Conservation (phyloP, 2,329 filamentous ascomycete species). For the Hypoxylon sp. region DNA sequence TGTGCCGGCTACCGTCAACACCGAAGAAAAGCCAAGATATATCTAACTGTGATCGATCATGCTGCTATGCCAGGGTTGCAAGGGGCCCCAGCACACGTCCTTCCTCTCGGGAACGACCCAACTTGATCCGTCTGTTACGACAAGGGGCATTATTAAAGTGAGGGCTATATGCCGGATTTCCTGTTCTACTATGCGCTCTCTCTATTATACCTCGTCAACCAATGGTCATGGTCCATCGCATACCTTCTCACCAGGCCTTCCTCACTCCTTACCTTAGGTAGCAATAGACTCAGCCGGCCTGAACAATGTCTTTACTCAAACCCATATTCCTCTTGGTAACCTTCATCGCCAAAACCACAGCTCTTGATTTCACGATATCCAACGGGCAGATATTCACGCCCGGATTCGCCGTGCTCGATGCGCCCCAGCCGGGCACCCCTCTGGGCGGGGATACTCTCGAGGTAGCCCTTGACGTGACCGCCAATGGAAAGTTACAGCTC, state of each 20-base stretch:
- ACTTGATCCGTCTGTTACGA: constrained; percentile 1
- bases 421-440: constrained; percentile 70
- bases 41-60: constrained; percentile 2
- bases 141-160: constrained; percentile 5
- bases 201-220: neutral
- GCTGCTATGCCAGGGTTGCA: constrained; percentile 12
- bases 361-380: constrained; percentile 62
- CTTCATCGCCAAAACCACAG: constrained; percentile 42
- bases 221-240: constrained; percentile 14
- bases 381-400: constrained; percentile 75
- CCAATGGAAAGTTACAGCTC: constrained; percentile 68
- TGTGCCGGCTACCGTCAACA: no score
- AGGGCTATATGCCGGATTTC: constrained; percentile 5
- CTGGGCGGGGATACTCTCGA: constrained; percentile 69
- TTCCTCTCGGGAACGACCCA: constrained; percentile 1
- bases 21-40: neutral
- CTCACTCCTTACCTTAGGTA: constrained; percentile 14
- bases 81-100: neutral
- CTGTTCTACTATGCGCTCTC: no score
- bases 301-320: constrained; percentile 36
- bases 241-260: constrained; percentile 12
- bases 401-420: constrained; percentile 71
- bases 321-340: constrained; percentile 39
- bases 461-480: constrained; percentile 71
- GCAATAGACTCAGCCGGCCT: constrained; percentile 6